Percentiles rank a stretch among this genome's conserved stretches.
These are phyloP conservation scores for Shiraia sp. DNA, from an alignment of 2,329 filamentous ascomycete genomes.

Conservation along the genomic window DNA sequence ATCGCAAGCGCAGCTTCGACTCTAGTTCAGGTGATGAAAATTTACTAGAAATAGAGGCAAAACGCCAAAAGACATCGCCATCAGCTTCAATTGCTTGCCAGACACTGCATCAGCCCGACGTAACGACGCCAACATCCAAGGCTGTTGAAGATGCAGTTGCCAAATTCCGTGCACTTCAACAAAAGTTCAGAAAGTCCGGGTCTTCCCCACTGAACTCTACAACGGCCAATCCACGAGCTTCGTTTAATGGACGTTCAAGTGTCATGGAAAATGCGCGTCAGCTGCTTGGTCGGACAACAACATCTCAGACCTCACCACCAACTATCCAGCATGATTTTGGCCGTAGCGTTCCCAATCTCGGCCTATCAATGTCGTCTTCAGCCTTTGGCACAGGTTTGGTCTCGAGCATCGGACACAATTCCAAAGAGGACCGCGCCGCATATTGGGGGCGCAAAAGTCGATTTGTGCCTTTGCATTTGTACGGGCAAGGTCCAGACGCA, in stretches of 20 bases:
- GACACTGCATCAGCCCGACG: background rate
- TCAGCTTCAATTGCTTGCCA: conserved; percentile 6
- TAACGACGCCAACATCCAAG: conserved; percentile 2
- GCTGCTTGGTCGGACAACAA: conserved; percentile 9
- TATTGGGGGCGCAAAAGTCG: conserved; percentile 37
- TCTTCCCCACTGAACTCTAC: conserved; percentile 8
- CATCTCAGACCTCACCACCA: conserved; percentile 8
- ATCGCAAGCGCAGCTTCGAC: conserved; percentile 37
- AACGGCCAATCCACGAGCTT: conserved; percentile 13
- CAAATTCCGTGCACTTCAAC: conserved; percentile 26
- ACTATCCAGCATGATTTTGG: conserved; percentile 27
- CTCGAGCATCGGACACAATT: conserved; percentile 14
- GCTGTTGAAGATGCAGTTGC: conserved; percentile 26
- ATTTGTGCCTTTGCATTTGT: conserved; percentile 43
- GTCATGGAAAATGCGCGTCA: conserved; percentile 19
- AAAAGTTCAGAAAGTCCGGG: conserved; percentile 15
- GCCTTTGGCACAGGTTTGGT: conserved; percentile 15
- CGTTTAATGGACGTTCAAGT: conserved; percentile 6
- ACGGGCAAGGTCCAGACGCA: conserved; percentile 38
- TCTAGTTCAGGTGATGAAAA: conserved; percentile 30
- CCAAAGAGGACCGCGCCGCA: conserved; percentile 24
- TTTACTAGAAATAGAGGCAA: conserved; percentile 17
- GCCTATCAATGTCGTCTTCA: conserved; percentile 14
- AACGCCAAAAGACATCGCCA: conserved; percentile 25
- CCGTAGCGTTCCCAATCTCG: conserved; percentile 30